Evolutionary conservation across 805 yeast genomes (phyloP).

Genomic region (Zygosaccharomyces gambellarensis): DNA sequence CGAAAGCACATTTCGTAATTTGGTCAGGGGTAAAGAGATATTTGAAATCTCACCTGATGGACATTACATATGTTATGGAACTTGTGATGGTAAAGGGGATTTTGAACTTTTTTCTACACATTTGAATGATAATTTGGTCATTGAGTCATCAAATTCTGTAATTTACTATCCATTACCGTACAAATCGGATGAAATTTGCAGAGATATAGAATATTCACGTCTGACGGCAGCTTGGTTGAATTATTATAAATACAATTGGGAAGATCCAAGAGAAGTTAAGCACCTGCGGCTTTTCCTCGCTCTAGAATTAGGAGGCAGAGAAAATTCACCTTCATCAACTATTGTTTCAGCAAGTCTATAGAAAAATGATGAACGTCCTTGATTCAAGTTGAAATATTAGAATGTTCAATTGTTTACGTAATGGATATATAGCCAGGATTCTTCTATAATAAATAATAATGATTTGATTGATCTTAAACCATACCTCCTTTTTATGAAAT

Average conservation of each 20-base stretch:
- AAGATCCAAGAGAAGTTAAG: neutral
- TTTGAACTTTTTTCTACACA: slow-evolving; percentile 22
- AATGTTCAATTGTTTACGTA: neutral
- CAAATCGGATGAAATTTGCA: slow-evolving; percentile 1
- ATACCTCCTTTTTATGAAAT: neutral
- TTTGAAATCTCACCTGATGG: slow-evolving; percentile 19
- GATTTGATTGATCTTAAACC: neutral
- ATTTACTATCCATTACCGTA: slow-evolving; percentile 12
- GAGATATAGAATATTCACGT: neutral
- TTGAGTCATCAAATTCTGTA: neutral
- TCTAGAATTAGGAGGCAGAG: neutral
- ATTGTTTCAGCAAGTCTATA: neutral
- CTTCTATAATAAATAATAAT: neutral
- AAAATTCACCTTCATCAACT: neutral
- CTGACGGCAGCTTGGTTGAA: slow-evolving; percentile 6
- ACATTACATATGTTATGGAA: slow-evolving; percentile 23
- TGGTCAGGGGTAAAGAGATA: slow-evolving; percentile 20
- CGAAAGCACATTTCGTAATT: slow-evolving; percentile 16
- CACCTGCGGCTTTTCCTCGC: neutral
- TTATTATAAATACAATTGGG: neutral
- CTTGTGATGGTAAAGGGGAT: slow-evolving; percentile 12
- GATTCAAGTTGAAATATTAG: too few relatives aligned
- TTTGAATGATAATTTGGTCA: slow-evolving; percentile 12
- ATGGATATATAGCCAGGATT: too few relatives aligned
- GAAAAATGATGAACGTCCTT: too few relatives aligned